A percentile compares a stretch with the other conserved stretches of the same genome.
These are phyloP conservation scores for Erucastrum elatum DNA, from an alignment of 345 rosid genomes.

Conservation along the genomic window DNA sequence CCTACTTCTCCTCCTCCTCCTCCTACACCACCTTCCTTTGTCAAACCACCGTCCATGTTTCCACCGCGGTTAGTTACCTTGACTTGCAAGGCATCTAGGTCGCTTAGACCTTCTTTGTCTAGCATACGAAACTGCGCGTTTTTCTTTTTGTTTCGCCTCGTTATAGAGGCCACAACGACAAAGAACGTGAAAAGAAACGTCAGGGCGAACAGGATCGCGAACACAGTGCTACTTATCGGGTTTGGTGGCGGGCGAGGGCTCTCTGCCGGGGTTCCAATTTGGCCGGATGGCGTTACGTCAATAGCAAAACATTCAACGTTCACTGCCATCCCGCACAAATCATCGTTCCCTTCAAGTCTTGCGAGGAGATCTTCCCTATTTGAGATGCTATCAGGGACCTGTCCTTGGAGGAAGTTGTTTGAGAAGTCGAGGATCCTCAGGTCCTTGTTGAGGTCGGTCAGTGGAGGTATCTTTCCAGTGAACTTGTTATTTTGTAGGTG, in stretches of 20 bases:
- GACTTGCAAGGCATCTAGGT: neutral
- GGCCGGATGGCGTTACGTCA: neutral
- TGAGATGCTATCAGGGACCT: slow-evolving; percentile 48
- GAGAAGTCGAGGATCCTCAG: slow-evolving; percentile 50
- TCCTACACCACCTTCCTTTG: slow-evolving; percentile 27
- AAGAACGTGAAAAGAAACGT: slow-evolving; percentile 34
- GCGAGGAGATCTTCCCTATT: slow-evolving; percentile 30
- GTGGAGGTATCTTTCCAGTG: slow-evolving; percentile 61
- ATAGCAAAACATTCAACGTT: slow-evolving; percentile 31
- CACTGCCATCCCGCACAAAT: slow-evolving; percentile 58
- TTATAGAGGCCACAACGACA: neutral
- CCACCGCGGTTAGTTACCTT: neutral
- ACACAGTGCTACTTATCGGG: neutral
- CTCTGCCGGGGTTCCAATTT: neutral
- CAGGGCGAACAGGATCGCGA: slow-evolving; percentile 3
- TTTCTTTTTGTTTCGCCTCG: neutral
- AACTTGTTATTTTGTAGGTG: slow-evolving; percentile 66
- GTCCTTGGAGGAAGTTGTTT: slow-evolving; percentile 58
- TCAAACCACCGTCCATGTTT: neutral
- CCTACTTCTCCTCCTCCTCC: slow-evolving; percentile 1
- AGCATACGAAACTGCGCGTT: neutral
- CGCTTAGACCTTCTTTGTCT: neutral
- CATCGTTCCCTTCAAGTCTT: slow-evolving; percentile 41
- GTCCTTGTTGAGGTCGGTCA: slow-evolving; percentile 23
- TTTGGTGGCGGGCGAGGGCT: neutral